Percentiles rank a stretch among this genome's conserved stretches.
Conservation (phyloP, 352 stramenopile species). For the Phytophthora europaea region DNA sequence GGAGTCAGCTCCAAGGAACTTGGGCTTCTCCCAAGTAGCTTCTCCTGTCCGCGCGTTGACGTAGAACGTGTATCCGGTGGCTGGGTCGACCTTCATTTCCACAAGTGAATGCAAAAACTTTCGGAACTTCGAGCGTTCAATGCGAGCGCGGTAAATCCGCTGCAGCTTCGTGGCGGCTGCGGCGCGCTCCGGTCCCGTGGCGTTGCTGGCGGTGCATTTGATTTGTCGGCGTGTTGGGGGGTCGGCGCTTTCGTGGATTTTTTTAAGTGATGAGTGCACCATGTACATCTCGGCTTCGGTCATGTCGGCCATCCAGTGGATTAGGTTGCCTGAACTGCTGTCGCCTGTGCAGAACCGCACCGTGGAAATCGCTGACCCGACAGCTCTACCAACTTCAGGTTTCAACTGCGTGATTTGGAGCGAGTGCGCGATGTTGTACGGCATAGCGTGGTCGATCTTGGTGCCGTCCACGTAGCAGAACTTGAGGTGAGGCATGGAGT, state of each 20-base stretch:
- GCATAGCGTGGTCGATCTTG: slow-evolving; percentile 51
- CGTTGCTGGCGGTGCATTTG: slow-evolving; percentile 59
- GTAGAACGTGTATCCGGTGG: slow-evolving; percentile 62
- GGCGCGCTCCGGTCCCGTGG: slow-evolving; percentile 69
- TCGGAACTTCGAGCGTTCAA: slow-evolving; percentile 72
- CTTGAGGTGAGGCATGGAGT: slow-evolving; percentile 54
- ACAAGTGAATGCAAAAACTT: slow-evolving; percentile 66
- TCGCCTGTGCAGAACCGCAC: slow-evolving; percentile 57
- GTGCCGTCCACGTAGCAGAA: slow-evolving; percentile 80
- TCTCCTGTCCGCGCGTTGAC: slow-evolving; percentile 74
- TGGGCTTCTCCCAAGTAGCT: slow-evolving; percentile 63
- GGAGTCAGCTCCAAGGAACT: slow-evolving; percentile 21
- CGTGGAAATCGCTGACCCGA: slow-evolving; percentile 37
- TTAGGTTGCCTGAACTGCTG: slow-evolving; percentile 21
- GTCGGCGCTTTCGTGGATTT: slow-evolving; percentile 42
- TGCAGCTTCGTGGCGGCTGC: slow-evolving; percentile 72
- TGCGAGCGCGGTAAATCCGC: slow-evolving; percentile 73
- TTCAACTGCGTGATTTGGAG: slow-evolving; percentile 73
- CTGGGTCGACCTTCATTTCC: slow-evolving; percentile 56
- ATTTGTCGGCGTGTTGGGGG: slow-evolving; percentile 23
- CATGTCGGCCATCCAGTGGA: slow-evolving; percentile 64
- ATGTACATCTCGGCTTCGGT: slow-evolving; percentile 66
- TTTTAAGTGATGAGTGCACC: slow-evolving; percentile 59
- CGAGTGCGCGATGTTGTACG: slow-evolving; percentile 55
- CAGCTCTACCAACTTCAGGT: slow-evolving; percentile 1